phyloP scores from a whole-genome alignment of 148 eudicot genomes.

The Rhododendron molle region DNA sequence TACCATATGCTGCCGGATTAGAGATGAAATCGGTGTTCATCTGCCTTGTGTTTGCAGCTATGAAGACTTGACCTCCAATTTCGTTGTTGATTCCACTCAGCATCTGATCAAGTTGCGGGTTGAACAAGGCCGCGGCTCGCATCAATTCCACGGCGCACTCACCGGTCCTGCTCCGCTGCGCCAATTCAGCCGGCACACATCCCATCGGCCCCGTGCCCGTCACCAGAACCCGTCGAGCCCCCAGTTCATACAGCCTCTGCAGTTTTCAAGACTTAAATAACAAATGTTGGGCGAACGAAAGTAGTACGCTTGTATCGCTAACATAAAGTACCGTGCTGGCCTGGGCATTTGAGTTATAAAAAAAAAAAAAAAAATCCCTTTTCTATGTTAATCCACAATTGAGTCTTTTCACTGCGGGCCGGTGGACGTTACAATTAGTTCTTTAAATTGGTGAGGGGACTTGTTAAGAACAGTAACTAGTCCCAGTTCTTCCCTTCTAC shows the following conservation, averaged over 20 bases:
- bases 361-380: too few species aligned
- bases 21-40: conserved; percentile 29
- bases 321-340: too few species aligned
- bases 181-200: conserved; percentile 42
- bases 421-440: too few species aligned
- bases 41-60: conserved; percentile 26
- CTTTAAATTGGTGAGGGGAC: neutral
- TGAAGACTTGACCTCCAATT: conserved; percentile 23
- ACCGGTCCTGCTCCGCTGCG: conserved; percentile 24
- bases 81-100: conserved; percentile 19
- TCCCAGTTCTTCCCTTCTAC: neutral
- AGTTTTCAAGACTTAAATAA: neutral
- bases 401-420: too few species aligned
- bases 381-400: too few species aligned
- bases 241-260: conserved; percentile 33
- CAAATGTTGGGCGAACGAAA: neutral
- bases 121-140: conserved; percentile 31
- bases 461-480: neutral
- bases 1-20: conserved; percentile 32
- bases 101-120: conserved; percentile 36
- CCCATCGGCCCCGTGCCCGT: conserved; percentile 49
- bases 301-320: neutral
- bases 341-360: too few species aligned
- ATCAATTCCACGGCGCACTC: conserved; percentile 29
- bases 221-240: conserved; percentile 40